phyloP scores from a whole-genome alignment of 768 basidiomycete species.

The Rhodocollybia butyracea region DNA sequence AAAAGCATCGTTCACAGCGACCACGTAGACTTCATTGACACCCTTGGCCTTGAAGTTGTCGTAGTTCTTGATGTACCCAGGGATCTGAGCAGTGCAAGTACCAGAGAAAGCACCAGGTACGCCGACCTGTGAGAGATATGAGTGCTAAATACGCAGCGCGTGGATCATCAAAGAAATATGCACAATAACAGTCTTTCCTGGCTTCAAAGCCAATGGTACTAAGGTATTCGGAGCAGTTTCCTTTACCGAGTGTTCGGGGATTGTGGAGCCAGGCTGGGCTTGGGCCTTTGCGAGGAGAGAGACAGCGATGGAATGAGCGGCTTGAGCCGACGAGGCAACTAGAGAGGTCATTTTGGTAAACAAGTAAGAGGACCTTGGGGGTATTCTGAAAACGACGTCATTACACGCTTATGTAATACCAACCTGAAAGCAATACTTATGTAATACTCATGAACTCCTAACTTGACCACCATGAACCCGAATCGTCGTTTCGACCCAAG shows the following conservation, averaged over 20 bases:
- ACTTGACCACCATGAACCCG: not conserved
- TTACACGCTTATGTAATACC: too few relatives aligned
- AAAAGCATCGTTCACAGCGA: slow-evolving; percentile 60
- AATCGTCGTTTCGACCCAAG: not conserved
- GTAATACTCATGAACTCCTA: too few relatives aligned
- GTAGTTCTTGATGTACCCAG: slow-evolving; percentile 19
- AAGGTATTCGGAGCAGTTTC: slow-evolving; percentile 48
- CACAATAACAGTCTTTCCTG: slow-evolving; percentile 65
- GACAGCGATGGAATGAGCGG: slow-evolving; percentile 53
- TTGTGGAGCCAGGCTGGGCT: slow-evolving; percentile 42
- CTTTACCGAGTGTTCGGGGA: slow-evolving; percentile 55
- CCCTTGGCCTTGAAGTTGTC: slow-evolving; percentile 56
- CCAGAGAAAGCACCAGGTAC: slow-evolving; percentile 80
- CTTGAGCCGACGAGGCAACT: slow-evolving; percentile 41
- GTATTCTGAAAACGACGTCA: too few relatives aligned
- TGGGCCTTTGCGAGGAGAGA: slow-evolving; percentile 45
- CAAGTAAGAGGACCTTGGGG: too few relatives aligned
- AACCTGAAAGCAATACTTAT: too few relatives aligned
- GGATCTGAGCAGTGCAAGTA: slow-evolving; percentile 7
- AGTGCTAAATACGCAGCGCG: not conserved
- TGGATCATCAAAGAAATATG: slow-evolving; percentile 16
- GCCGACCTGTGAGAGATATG: slow-evolving; percentile 43
- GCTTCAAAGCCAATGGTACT: slow-evolving; percentile 43
- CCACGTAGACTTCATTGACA: slow-evolving; percentile 47
- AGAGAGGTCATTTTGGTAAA: slow-evolving; percentile 49